Base-by-base conservation (phyloP, 805 yeast species). In the Barnettozyma botsteinii region DNA sequence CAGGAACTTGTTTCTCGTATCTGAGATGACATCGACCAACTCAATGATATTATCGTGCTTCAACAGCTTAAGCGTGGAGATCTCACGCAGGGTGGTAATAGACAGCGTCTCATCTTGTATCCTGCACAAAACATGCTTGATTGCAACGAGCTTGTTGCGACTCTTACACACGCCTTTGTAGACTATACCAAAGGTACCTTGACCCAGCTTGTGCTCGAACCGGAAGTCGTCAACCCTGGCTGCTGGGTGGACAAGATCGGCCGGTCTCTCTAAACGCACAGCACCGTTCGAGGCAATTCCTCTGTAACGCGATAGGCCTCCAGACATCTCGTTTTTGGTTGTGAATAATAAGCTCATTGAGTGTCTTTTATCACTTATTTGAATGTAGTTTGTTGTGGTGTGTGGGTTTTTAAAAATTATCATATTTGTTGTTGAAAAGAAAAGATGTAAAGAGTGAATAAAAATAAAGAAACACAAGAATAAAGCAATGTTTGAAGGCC, bases 21-120 rank as follows among this genome's bases (percentile, higher is more conserved):
- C 81, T 37, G 79, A 78, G 0, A 89, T 72, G 80, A 91, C 81
- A 48, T 88, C 97, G 10, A 83, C 56, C 31, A 93, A 68, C 46
- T 81, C 86, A 19, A 93, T 69, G 14, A 91, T 74, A 58, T 93
- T 86, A 21, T 66, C 62, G 57, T 91, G 86, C 38, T 70, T 59
- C 37, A 93, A 65, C 35, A 70, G 69, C 60, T 85, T 86, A 60
- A 93, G 67, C 18, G 88, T 85, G 14, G 81, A 75, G 43, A 91
- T 88, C 56, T 93, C 99, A 46, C 99, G 73, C 61, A 89, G 76
- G 2, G 98, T 96, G 0, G 98, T 93, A 21, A 93, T 80, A 2
- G 98, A 98, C 56, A 91, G 88, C 26, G 31, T 17, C 11, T 85
- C 83, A 38, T 67, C 67, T 26, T 57, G 55, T 29, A 60, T 61